phyloP scores from a whole-genome alignment of 2,329 filamentous ascomycete genomes.

The Colletotrichum navitas region DNA sequence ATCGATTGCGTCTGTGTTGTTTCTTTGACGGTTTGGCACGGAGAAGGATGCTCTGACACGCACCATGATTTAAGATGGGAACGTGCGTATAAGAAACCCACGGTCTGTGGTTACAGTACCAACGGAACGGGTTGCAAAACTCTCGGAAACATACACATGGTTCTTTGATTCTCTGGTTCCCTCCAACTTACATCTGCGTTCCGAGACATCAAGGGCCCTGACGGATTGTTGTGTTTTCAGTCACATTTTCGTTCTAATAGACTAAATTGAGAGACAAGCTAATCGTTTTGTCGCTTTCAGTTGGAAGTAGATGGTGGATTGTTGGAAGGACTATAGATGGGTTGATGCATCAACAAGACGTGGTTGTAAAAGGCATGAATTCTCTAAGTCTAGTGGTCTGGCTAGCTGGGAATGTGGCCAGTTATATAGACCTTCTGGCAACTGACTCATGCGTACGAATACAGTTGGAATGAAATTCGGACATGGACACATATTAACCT shows the following conservation, averaged over 20 bases:
- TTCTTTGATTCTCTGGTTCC: background rate
- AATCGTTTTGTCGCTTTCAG: background rate
- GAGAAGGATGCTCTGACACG: constrained; percentile 8
- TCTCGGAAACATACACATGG: background rate
- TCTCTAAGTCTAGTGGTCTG: too few relatives aligned
- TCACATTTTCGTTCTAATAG: background rate
- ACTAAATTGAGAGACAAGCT: background rate
- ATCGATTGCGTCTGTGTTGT: background rate
- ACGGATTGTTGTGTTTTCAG: background rate
- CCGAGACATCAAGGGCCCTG: background rate
- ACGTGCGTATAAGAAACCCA: background rate
- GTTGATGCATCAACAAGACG: too few relatives aligned
- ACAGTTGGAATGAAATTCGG: too few relatives aligned
- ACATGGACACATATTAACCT: too few relatives aligned
- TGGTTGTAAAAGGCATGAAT: too few relatives aligned
- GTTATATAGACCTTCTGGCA: too few relatives aligned
- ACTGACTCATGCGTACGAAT: too few relatives aligned
- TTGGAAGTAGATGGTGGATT: background rate
- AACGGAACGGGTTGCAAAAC: background rate
- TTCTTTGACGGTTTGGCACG: background rate
- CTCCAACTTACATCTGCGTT: background rate
- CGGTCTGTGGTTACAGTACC: background rate
- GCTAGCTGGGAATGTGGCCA: too few relatives aligned
- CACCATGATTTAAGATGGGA: background rate
- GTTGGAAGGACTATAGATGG: too few relatives aligned